Base-by-base conservation (phyloP, 805 yeast genomes). In the Yarrowia hollandica region DNA sequence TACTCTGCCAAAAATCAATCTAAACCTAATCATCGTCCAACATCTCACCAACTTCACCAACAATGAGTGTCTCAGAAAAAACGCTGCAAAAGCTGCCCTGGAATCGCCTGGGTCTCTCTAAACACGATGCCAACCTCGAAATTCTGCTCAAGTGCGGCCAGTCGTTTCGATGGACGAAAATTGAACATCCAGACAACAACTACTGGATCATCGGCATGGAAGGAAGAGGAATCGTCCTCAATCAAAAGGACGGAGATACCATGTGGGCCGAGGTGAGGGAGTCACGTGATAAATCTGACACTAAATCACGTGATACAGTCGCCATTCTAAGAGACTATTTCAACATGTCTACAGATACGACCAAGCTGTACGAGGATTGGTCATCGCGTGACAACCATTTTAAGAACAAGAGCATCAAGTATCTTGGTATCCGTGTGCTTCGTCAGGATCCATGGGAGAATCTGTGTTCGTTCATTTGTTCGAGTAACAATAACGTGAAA, bases 391-490 rank as follows among this genome's bases (percentile, higher is more conserved):
- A 90, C 68, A 52, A 74, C 16, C 71, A 74, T 18, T 85, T 83
- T 66, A 71, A 69, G 52, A 69, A 62, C 12, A 68, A 68, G 41
- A 37, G 59, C 2, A 54, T 50, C 31, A 62, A 56, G 12, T 82
- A 82, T 59, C 75, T 75, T 4, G 98, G 97, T 0, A 83, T 92
- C 16, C 74, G 99, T 26, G 89, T 92, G 63, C 77, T 94, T 23
- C 78, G 91, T 33, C 98, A 94, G 70, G 97, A 92, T 64, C 98
- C 99, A 0, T 94, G 98, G 98, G 99, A 94, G 65, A 90, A 92
- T 39, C 75, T 90, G 42, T 74, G 92, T 16, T 87, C 94, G 1
- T 94, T 92, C 64, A 94, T 94, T 10, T 94, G 98, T 72, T 89
- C 96, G 1, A 85, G 96, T n/a, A 94, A 94, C 71, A 94, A 94